Percentiles rank a stretch among this genome's conserved stretches.
Evolutionary conservation across 2,329 filamentous ascomycete genomes (phyloP).

Genomic region (Ceratocystis lukuohia): DNA sequence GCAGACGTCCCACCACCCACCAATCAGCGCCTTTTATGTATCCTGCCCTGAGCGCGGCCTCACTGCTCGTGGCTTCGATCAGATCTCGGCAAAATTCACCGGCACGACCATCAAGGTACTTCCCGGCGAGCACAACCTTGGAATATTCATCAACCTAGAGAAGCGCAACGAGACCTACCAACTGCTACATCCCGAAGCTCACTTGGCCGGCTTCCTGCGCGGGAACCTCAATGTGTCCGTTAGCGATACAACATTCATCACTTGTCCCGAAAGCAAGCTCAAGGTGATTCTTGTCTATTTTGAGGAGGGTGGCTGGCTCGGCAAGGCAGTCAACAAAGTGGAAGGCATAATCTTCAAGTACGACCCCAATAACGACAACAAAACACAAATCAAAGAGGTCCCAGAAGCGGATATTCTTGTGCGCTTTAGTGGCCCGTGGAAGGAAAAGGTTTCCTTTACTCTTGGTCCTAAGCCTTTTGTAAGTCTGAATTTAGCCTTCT

Average conservation of each 20-base stretch:
- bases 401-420: slow-evolving; percentile 72
- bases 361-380: slow-evolving; percentile 72
- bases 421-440: slow-evolving; percentile 76
- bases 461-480: slow-evolving; percentile 48
- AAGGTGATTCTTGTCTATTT: slow-evolving; percentile 89
- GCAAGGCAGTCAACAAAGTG: slow-evolving; percentile 80
- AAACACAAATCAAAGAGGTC: slow-evolving; percentile 69
- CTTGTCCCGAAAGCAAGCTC: slow-evolving; percentile 75
- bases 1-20: slow-evolving; percentile 94
- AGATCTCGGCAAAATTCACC: slow-evolving; percentile 94
- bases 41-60: slow-evolving; percentile 86
- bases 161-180: slow-evolving; percentile 83
- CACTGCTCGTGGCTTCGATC: slow-evolving; percentile 79
- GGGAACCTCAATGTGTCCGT: slow-evolving; percentile 84
- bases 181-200: slow-evolving; percentile 85
- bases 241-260: slow-evolving; percentile 76
- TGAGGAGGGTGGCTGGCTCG: slow-evolving; percentile 79
- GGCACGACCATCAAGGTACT: slow-evolving; percentile 86
- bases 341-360: slow-evolving; percentile 85
- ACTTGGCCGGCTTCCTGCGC: slow-evolving; percentile 74
- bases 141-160: slow-evolving; percentile 83
- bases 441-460: slow-evolving; percentile 51
- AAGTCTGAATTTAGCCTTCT: slow-evolving; percentile 27
- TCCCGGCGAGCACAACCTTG: slow-evolving; percentile 84
- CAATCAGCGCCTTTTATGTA: slow-evolving; percentile 89